Percentiles rank a stretch among this genome's conserved stretches.
Evolutionary conservation across 768 basidiomycete species (phyloP).

Genomic region (Mycena olivaceomarginata): DNA sequence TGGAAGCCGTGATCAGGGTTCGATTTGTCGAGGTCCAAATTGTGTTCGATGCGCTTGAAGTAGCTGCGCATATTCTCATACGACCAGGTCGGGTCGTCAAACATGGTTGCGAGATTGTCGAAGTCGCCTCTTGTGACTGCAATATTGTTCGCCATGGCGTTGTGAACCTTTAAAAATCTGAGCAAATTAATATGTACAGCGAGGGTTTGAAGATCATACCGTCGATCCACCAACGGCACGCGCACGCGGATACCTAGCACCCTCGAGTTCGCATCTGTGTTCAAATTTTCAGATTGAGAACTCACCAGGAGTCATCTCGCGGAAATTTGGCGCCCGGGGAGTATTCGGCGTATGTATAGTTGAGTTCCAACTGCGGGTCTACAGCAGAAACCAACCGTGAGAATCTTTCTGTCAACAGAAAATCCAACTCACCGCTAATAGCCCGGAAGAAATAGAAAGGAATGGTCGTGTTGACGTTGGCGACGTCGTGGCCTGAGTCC

Average conservation of each 20-base stretch:
- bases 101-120: slow-evolving; percentile 35
- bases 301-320: slow-evolving; percentile 50
- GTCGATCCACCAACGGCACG: slow-evolving; percentile 56
- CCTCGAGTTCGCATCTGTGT: background rate
- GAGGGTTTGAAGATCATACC: slow-evolving; percentile 29
- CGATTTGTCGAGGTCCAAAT: slow-evolving; percentile 45
- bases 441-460: slow-evolving; percentile 48
- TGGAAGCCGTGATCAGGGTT: slow-evolving; percentile 52
- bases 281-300: slow-evolving; percentile 40
- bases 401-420: background rate
- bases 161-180: slow-evolving; percentile 11
- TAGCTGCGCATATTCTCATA: slow-evolving; percentile 54
- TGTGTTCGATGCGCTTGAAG: slow-evolving; percentile 52
- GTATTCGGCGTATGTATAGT: slow-evolving; percentile 54
- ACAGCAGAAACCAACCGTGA: background rate
- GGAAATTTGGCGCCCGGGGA: slow-evolving; percentile 50
- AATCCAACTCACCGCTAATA: slow-evolving; percentile 46
- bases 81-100: slow-evolving; percentile 53
- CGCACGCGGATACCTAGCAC: slow-evolving; percentile 54
- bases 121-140: slow-evolving; percentile 12
- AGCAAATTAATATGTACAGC: no score
- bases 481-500: slow-evolving; percentile 52
- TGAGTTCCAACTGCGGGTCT: slow-evolving; percentile 52
- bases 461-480: slow-evolving; percentile 52
- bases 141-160: slow-evolving; percentile 19